Evolutionary conservation across 2,329 filamentous ascomycete genomes (phyloP), one percentile per base, ranked within the genome.

Genomic region (Xylaria sp.): DNA sequence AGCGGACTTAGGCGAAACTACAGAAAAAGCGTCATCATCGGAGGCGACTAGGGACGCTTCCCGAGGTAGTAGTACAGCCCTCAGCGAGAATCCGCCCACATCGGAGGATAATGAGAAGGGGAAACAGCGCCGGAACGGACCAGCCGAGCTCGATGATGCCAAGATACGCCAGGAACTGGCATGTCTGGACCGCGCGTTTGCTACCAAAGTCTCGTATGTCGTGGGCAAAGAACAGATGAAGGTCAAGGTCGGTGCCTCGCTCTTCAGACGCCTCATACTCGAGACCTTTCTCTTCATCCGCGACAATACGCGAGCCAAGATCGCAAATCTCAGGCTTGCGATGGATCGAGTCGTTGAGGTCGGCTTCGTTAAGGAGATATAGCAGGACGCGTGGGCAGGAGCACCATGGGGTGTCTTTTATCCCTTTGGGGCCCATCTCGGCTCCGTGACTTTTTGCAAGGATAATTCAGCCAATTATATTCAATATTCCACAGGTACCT

Each of bases 281-380:
- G 81, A 81, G 58, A 79, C 84, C 0, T 92, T 91, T 70, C 77
- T 92, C 68, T 92, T 89, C 82, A 84, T 91, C 60, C 80, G 90
- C 37, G 90, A 92, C 48, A 92, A 91, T 72, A 89, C 88, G 13
- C 81, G 90, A 61, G 85, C 87, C 1, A 92, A 92, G 82, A 87
- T 92, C 79, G 88, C 89, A 15, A 89, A 89, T 73, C 78, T 92
- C 67, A 81, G 86, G 58, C 80, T 91, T 51, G 84, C 86, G 0
- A 84, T 87, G 68, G 89, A 91, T 68, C 84, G 85, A 58, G 77
- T 92, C 57, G 86, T 92, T 20, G 90, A 92, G 80, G 89, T 92
- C 20, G 90, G 90, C 0, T 92, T 91, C 76, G 84, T 91, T 1
- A 91, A 91, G 79, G 88, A 91, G 70, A 88, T 91, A 25, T 78